Conservation (phyloP, 2,329 filamentous ascomycete species). For the Plenodomus tracheiphilus region DNA sequence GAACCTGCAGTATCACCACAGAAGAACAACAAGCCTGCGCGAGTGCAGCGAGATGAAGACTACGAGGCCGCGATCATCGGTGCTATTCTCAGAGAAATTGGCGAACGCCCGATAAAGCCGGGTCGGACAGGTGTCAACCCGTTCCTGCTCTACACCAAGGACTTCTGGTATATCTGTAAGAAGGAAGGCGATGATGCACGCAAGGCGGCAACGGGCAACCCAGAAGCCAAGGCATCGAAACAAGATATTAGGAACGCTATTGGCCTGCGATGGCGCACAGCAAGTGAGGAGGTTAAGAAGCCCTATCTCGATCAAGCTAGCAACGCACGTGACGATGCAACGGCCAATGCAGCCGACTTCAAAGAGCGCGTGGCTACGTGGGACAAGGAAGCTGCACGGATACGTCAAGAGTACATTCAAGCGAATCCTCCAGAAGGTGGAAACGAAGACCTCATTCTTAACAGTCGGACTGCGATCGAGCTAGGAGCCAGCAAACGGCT, state of each 20-base stretch:
- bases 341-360: constrained; percentile 61
- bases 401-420: constrained; percentile 49
- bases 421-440: constrained; percentile 38
- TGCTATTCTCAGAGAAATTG: constrained; percentile 64
- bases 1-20: constrained; percentile 17
- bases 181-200: constrained; percentile 70
- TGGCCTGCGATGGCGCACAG: constrained; percentile 88
- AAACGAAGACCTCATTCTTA: constrained; percentile 33
- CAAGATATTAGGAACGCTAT: constrained; percentile 82
- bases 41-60: constrained; percentile 43
- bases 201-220: constrained; percentile 64
- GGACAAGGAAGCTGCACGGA: constrained; percentile 66
- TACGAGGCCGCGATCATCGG: constrained; percentile 62
- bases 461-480: constrained; percentile 45
- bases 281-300: constrained; percentile 68
- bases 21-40: constrained; percentile 24
- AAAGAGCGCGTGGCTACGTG: constrained; percentile 68
- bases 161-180: constrained; percentile 65
- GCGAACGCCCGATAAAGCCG: constrained; percentile 74
- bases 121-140: constrained; percentile 77
- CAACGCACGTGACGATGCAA: constrained; percentile 69
- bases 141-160: constrained; percentile 87
- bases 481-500: constrained; percentile 41
- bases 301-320: constrained; percentile 78
- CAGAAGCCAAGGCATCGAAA: constrained; percentile 67